Evolutionary conservation across 169 alveolate genomes (phyloP), one percentile per base, ranked within the genome.

Genomic region (Eimeria sp.): DNA sequence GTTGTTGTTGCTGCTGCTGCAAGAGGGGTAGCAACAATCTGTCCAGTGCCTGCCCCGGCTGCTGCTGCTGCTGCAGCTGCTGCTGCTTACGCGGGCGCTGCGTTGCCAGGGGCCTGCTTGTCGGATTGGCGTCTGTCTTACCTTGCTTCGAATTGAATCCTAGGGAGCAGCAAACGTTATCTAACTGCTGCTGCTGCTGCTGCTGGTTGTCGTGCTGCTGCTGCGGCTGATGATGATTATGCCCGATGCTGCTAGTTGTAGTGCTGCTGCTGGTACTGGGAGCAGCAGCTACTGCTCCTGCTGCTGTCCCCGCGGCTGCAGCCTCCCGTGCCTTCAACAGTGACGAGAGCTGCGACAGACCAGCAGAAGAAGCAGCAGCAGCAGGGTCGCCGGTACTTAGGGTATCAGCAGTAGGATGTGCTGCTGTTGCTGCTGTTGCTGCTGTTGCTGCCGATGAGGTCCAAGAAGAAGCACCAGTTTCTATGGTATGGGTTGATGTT

Each of bases 391-490:
- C 70, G 20, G 70, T 18, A 61, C 70, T 61, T 16, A n/a, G 9
- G 20, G 70, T 18, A 61, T 7, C 6, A 61, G 20, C n/a, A 18
- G 20, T 5, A 18, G 70, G 27, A 2, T 0, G 70, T 16, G 27
- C 70, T 5, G 20, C 70, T 16, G 70, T n/a, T 16, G 70, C 70
- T 16, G 70, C 18, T 30, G 13, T 22, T 30, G 30, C 84, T 73
- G 84, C 84, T 20, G 45, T 18, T 73, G 84, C 84, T 73, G 84
- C 84, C 7, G 84, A 27, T n/a, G 84, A 27, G 11, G 84, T 49
- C 49, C 51, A 20, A n/a, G 67, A 34, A 20, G 89, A 70, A 43
- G 89, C 49, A 20, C 67, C 89, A 43, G 89, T 34, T 34, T 51
- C 89, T 78, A 25, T 43, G 76, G 34, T 65, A 9, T 27, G 76